phyloP scores from a whole-genome alignment of 2,329 filamentous ascomycete species.

The Ilyonectria mors-panacis region DNA sequence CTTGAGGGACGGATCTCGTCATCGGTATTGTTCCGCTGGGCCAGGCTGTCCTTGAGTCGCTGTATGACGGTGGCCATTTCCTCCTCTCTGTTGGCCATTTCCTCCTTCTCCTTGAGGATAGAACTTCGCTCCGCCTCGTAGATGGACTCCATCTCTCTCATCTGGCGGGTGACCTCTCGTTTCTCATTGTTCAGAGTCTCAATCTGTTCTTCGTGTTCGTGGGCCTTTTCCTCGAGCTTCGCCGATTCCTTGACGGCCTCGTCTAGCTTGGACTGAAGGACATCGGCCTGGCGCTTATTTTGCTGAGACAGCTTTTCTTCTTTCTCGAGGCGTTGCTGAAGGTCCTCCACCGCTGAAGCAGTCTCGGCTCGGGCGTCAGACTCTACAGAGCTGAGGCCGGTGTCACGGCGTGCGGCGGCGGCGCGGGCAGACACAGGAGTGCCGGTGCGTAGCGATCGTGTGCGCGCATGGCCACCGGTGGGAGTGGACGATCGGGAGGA shows the following conservation, averaged over 20 bases:
- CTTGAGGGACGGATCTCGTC: conserved; percentile 72
- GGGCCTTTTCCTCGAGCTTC: conserved; percentile 87
- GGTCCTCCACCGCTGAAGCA: conserved; percentile 83
- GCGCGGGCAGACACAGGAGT: conserved; percentile 82
- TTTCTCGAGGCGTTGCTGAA: conserved; percentile 86
- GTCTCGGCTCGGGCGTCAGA: conserved; percentile 86
- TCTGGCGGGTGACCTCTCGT: conserved; percentile 84
- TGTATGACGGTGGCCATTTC: conserved; percentile 93
- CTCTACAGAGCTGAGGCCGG: conserved; percentile 67
- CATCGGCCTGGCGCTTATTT: conserved; percentile 86
- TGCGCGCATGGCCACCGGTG: conserved; percentile 63
- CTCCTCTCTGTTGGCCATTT: conserved; percentile 86
- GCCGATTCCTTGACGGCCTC: conserved; percentile 87
- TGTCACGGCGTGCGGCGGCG: conserved; percentile 73
- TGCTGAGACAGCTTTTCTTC: conserved; percentile 85
- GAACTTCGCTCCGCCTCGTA: conserved; percentile 92
- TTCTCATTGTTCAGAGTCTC: conserved; percentile 88
- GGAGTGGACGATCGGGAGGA: conserved; percentile 62
- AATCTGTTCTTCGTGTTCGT: conserved; percentile 88
- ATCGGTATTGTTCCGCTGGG: conserved; percentile 76
- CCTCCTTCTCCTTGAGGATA: conserved; percentile 92
- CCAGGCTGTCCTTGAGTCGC: conserved; percentile 89
- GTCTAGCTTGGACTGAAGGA: conserved; percentile 88
- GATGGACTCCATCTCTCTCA: conserved; percentile 91
- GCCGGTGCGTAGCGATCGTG: conserved; percentile 75